Conservation (phyloP, 768 basidiomycete genomes). For the Naganishia vishniacii region DNA sequence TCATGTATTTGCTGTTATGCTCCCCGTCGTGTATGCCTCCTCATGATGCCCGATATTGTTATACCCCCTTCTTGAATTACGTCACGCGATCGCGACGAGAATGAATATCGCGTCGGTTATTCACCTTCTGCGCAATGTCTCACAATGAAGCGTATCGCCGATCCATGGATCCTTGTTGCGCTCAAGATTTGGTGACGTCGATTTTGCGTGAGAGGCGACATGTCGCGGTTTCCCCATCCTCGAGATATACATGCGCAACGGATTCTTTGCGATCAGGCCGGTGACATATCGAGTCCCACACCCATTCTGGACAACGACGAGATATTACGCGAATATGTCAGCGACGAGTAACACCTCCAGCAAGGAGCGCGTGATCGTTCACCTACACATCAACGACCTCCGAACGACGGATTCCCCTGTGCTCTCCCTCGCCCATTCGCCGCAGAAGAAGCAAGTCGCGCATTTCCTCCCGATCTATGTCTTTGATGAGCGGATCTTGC, state of each 20-base stretch:
- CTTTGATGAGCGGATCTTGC: conserved; percentile 50
- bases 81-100: conserved; percentile 10
- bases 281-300: too few species aligned
- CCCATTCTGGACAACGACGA: too few species aligned
- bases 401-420: conserved; percentile 42
- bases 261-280: too few species aligned
- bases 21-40: too few species aligned
- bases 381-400: conserved; percentile 43
- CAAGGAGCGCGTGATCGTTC: conserved; percentile 32
- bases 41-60: too few species aligned
- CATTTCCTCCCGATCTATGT: conserved; percentile 52
- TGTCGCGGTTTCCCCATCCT: too few species aligned
- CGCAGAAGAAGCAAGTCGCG: conserved; percentile 38
- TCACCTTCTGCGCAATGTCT: neutral
- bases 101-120: conserved; percentile 3
- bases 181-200: too few species aligned
- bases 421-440: conserved; percentile 36
- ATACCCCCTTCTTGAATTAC: neutral
- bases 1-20: too few species aligned
- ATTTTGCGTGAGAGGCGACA: too few species aligned
- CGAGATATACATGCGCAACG: too few species aligned
- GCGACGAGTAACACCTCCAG: neutral
- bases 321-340: neutral
- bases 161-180: neutral
- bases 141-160: conserved; percentile 10